phyloP scores from a whole-genome alignment of 2,329 filamentous ascomycete species.

The Gnomoniopsis sp. region DNA sequence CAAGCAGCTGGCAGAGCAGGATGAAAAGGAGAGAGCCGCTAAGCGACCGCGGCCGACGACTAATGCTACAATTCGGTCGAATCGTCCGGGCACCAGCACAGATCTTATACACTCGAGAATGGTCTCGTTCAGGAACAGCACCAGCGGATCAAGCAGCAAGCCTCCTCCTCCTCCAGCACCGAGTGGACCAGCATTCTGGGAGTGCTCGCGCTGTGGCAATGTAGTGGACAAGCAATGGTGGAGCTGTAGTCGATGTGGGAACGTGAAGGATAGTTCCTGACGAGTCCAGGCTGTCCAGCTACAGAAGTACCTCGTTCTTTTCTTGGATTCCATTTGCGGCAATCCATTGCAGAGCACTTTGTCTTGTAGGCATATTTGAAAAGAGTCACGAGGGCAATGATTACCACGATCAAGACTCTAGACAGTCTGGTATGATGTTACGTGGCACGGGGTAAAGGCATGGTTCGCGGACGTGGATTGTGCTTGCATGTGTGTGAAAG shows the following conservation, averaged over 20 bases:
- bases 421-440: too few relatives aligned
- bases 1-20: conserved; percentile 10
- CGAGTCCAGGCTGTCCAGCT: too few relatives aligned
- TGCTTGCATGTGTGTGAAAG: too few relatives aligned
- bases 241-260: conserved; percentile 53
- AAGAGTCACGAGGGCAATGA: too few relatives aligned
- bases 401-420: too few relatives aligned
- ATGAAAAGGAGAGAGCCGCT: conserved; percentile 16
- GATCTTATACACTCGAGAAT: conserved; percentile 16
- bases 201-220: conserved; percentile 49
- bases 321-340: too few relatives aligned
- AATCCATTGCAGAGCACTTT: too few relatives aligned
- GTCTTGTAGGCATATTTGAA: too few relatives aligned
- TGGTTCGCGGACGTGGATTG: too few relatives aligned
- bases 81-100: neutral
- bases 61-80: neutral
- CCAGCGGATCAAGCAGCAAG: conserved; percentile 11
- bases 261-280: conserved; percentile 48
- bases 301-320: too few relatives aligned
- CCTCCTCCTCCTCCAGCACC: conserved; percentile 18
- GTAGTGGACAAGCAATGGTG: conserved; percentile 54
- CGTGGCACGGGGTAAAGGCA: too few relatives aligned
- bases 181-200: conserved; percentile 39
- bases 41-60: conserved; percentile 5
- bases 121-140: conserved; percentile 18